Base-by-base conservation (phyloP, 805 yeast species). In the Tetrapisispora iriomotensis region DNA sequence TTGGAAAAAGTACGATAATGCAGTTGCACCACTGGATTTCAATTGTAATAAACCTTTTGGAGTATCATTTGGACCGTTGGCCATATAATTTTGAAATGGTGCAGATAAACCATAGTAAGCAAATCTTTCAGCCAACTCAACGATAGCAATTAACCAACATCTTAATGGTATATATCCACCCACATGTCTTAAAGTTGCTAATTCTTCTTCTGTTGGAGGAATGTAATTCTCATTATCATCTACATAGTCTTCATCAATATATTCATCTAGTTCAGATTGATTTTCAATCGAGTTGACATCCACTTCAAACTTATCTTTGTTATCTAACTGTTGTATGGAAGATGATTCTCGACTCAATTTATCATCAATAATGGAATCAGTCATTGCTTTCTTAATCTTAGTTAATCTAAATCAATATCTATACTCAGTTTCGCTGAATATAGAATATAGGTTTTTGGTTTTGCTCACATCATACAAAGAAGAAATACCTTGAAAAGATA, bases 81-180 rank as follows among this genome's bases (percentile, higher is more conserved):
- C 83, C 80, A 83, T 79, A 60, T 81, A 82, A 64, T 83, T 83
- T 63, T 75, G 81, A 64, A 83, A 77, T 4, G 85, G 82, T 41
- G 83, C 82, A 34, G 79, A 71, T 43, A 81, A 65, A 53, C 94
- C 92, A 52, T 83, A 83, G 66, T 78, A 83, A 8, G 90, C 71
- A 56, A 83, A 82, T 48, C 94, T 73, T 61, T 83, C 94, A 34
- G 87, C 74, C 44, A 83, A 73, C 63, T 83, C 94, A 29, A 83
- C 84, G 30, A 82, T 40, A 45, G 74, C 75, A 42, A 78, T 70
- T 39, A 75, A 59, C 59, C 74, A 75, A 26, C 71, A 59, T 22
- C 66, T 63, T 40, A 61, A 62, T 12, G 76, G 72, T 38, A 77
- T 71, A 24, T 62, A 52, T 24, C 79, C 81, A 7, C 48, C 34